Evolutionary conservation across 331 rosid genomes (phyloP).

Genomic region (Pyrus hybrid): DNA sequence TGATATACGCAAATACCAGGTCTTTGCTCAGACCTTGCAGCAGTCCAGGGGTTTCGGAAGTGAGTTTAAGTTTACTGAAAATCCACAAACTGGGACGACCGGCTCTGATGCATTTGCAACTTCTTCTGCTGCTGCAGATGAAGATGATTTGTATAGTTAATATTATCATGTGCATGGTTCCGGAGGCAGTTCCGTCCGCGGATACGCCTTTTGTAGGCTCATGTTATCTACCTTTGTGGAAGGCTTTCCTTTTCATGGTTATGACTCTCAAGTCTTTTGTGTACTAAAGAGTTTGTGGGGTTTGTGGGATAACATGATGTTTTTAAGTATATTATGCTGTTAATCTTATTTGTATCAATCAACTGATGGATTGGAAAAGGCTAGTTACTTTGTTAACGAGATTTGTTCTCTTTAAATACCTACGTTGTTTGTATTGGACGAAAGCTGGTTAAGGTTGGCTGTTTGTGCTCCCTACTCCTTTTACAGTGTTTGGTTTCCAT

Average conservation of each 20-base stretch:
- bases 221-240: background rate
- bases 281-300: background rate
- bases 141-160: conserved; percentile 54
- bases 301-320: background rate
- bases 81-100: conserved; percentile 15
- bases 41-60: conserved; percentile 60
- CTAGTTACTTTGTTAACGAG: background rate
- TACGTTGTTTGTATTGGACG: background rate
- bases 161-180: background rate
- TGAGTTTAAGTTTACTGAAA: conserved; percentile 52
- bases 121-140: conserved; percentile 43
- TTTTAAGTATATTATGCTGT: background rate
- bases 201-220: background rate
- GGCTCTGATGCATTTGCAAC: conserved; percentile 53
- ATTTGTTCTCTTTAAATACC: background rate
- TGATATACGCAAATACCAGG: conserved; percentile 60
- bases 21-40: conserved; percentile 64
- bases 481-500: background rate
- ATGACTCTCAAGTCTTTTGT: background rate
- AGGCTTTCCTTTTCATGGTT: background rate
- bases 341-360: background rate
- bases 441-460: background rate
- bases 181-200: background rate
- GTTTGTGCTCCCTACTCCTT: background rate
- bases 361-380: background rate